Evolutionary conservation across 2,329 filamentous ascomycete species (phyloP).

Genomic region (Didymella pomorum): DNA sequence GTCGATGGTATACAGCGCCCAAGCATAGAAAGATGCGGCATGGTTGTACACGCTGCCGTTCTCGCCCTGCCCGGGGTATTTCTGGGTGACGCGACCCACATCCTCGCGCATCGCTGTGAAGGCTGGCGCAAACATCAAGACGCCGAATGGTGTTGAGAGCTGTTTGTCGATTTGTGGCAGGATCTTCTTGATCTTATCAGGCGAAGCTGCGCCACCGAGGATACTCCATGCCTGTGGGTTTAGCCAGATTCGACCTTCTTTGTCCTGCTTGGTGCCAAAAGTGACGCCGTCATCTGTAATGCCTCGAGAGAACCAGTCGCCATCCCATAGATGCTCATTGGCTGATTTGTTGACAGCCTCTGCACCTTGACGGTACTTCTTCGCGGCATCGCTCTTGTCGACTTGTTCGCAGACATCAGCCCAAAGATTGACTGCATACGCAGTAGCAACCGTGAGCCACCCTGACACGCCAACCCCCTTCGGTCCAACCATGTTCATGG

Average conservation of each 20-base stretch:
- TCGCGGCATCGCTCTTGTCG: slow-evolving; percentile 52
- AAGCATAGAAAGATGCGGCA: slow-evolving; percentile 63
- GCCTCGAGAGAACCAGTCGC: slow-evolving; percentile 65
- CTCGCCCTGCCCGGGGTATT: slow-evolving; percentile 65
- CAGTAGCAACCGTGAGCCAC: slow-evolving; percentile 66
- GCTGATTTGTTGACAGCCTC: slow-evolving; percentile 60
- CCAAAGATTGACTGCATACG: slow-evolving; percentile 63
- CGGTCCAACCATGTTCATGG: slow-evolving; percentile 69
- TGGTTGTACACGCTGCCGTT: slow-evolving; percentile 68
- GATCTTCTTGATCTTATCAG: slow-evolving; percentile 56
- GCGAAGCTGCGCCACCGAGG: slow-evolving; percentile 60
- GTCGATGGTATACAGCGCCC: slow-evolving; percentile 61
- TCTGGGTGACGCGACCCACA: slow-evolving; percentile 66
- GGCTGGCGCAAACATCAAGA: slow-evolving; percentile 64
- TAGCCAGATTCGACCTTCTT: slow-evolving; percentile 66
- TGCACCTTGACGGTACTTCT: slow-evolving; percentile 57
- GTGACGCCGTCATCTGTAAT: slow-evolving; percentile 64
- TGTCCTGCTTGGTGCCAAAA: slow-evolving; percentile 61
- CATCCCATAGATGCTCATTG: slow-evolving; percentile 64
- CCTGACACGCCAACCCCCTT: slow-evolving; percentile 66
- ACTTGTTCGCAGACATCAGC: slow-evolving; percentile 60
- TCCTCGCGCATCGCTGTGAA: slow-evolving; percentile 66
- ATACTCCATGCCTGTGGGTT: slow-evolving; percentile 66
- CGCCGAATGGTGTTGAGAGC: slow-evolving; percentile 62
- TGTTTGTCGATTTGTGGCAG: slow-evolving; percentile 61